Evolutionary conservation across 2,329 filamentous ascomycete species (phyloP), one percentile per base, ranked within the genome.

Genomic region (Knufia fluminis): DNA sequence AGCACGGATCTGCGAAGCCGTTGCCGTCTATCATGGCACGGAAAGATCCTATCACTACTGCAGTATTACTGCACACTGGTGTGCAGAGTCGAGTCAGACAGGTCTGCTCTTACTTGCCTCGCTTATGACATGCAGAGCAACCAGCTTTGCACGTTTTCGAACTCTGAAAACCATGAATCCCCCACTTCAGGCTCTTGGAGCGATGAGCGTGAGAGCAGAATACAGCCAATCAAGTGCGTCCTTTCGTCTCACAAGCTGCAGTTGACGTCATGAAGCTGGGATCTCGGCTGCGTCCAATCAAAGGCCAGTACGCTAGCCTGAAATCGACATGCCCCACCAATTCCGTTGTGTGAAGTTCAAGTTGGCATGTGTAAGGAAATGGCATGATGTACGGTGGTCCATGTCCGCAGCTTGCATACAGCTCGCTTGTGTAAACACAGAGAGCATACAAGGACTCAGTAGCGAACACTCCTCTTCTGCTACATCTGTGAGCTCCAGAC

Each of bases 261-360:
- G 14, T 14, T 28, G 32, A 46, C 43, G 28, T 38, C 43, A 46
- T 38, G 12, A 35, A 23, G n/a, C 28, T 10, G 28, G 28, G 23
- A 10, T 10, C 10, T 46, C 12, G 31, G 17, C 17, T 19, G 12
- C 43, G 19, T 17, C 16, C 45, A 48, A 39, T 48, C 45, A 48
- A 17, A 48, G 45, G 19, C 28, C 23, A 26, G 4, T 7, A 16
- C 33, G 20, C 33, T 48, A 48, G 35, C 45, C 35, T 40, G 3
- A 38, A 40, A 12, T 3, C n/a, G 45, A 4, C 12, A 28, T 40
- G 31, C 45, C 45, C 45, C 45, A 48, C 45, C 45, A 48, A 48
- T 17, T 28, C 17, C 33, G 17, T 48, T 39, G 45, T 28, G 4
- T 17, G 31, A 48, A 46, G 23, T 16, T 22, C n/a, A 19, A 7